Evolutionary conservation across 805 yeast species (phyloP), one percentile per base, ranked within the genome.

Genomic region (Wickerhamomyces bisporus): DNA sequence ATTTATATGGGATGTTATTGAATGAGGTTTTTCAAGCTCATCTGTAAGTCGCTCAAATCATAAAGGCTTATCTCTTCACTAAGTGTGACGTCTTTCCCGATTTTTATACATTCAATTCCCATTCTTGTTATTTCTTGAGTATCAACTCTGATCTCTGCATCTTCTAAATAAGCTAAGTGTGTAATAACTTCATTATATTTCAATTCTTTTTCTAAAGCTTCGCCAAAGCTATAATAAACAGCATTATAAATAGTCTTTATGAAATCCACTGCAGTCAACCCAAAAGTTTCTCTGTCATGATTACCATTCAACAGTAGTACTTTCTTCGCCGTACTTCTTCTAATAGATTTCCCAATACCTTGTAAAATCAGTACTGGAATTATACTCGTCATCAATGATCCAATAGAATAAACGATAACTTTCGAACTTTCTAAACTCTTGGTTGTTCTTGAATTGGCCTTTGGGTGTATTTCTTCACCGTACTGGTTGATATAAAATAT

Each of bases 321-420:
- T 50, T 80, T 78, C 38, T 66, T 68, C 37, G 61, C 54, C 2
- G 47, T 47, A 12, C 60, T 61, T 5, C 48, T 39, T 32, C 35
- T 39, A 21, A 85, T 73, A 0, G 87, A 79, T 26, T 70, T 70
- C 0, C 89, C 89, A 7, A 85, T 70, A 2, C 94, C 95, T 36
- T 76, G 76, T 3, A 86, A 63, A 8, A 86, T 72, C 6, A 87
- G 61, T 0, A 87, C 79, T 0, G 98, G 97, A 3, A 87, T 62
- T 6, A 84, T 77, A 35, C 95, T 85, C 0, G 98, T 89, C 81
- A 85, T 84, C 26, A 89, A 64, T 1, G 95, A 84, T 1, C 98
- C 97, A 39, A 89, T 84, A 0, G 95, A 84, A 53, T 79, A 86
- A 0, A 89, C 65, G 0, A 88, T 62, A 12, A 74, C 65, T 26